Base-by-base conservation (phyloP, 306 rosid genomes). In the Luffa aegyptiaca region DNA sequence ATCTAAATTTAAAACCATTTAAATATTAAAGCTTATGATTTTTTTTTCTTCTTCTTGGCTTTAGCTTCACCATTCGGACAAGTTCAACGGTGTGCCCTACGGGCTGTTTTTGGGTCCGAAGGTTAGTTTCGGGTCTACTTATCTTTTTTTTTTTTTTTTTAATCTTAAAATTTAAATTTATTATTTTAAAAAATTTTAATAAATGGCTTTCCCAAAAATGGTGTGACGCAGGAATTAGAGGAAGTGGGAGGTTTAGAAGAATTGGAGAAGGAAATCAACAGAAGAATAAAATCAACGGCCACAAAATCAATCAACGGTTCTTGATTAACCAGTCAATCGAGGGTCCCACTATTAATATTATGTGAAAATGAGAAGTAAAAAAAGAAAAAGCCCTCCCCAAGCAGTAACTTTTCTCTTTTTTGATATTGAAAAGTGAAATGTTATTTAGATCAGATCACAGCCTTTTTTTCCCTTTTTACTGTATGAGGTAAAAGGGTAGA, bases 81-180 rank as follows among this genome's bases (percentile, higher is more conserved):
- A 91, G 80, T 96, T 93, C 86, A 8, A 89, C 6, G 98, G 99
- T 36, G 98, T 96, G 10, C 99, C 99, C 11, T 96, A 93, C 79
- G 99, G 99, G 58, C 84, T 96, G 84, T 96, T 96, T 89, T 83
- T 96, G 80, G 99, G 99, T 87, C 99, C 98, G 2, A 92, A 86
- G 91, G 97, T 94, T 59, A 35, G 89, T 72, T n/a, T 75, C 0
- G 21, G 11, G 35, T 56, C 17, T 41, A n/a, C n/a, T n/a, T n/a
- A 58, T 66, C 58, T 57, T 52, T 31, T n/a, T 26, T 46, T 1
- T 14, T n/a, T 33, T 14, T 10, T 36, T 58, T 17, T 17, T 74
- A 42, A 18, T 26, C 31, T 26, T 26, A 26, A 26, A 26, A 45
- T 7, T 51, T 46, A 20, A 26, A 26, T 56, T 10, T 3, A 10